These are phyloP conservation scores for Tetragonia tetragonoides DNA, from an alignment of 148 eudicot species.

Conservation along the genomic window DNA sequence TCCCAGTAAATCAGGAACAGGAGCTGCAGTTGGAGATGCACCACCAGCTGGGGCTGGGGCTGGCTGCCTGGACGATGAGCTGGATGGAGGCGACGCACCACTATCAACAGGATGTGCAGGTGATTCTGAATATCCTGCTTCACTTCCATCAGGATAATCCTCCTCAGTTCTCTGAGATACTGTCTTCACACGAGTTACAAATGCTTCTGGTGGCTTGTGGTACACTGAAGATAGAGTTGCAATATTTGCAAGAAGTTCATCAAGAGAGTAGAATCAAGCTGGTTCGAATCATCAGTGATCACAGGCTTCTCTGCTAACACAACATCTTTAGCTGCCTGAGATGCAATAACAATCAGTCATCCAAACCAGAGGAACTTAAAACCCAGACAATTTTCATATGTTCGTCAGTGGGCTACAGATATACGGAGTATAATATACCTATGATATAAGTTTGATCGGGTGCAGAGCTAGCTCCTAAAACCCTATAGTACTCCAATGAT, in stretches of 20 bases:
- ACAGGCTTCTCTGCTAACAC: conserved; percentile 98
- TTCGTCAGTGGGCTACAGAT: no score
- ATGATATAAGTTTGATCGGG: background rate
- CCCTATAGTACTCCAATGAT: background rate
- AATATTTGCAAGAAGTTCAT: conserved; percentile 93
- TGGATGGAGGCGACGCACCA: conserved; percentile 64
- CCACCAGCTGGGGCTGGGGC: conserved; percentile 37
- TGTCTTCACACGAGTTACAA: conserved; percentile 86
- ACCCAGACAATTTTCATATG: background rate
- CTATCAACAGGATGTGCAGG: conserved; percentile 52
- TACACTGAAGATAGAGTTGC: conserved; percentile 94
- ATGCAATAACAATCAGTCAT: background rate
- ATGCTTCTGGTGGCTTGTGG: conserved; percentile 95
- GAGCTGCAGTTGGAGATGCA: conserved; percentile 48
- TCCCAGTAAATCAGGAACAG: conserved; percentile 91
- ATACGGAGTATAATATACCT: no score
- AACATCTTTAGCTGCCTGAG: conserved; percentile 96
- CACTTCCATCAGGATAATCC: conserved; percentile 79
- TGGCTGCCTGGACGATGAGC: conserved; percentile 59
- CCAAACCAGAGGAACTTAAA: background rate
- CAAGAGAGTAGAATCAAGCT: conserved; percentile 92
- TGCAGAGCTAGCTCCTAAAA: background rate
- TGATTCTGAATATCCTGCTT: conserved; percentile 67
- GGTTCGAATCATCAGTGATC: conserved; percentile 95
- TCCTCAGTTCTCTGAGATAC: conserved; percentile 71